These are phyloP conservation scores for Boletus sp. DNA, from an alignment of 768 basidiomycete species.

Conservation along the genomic window DNA sequence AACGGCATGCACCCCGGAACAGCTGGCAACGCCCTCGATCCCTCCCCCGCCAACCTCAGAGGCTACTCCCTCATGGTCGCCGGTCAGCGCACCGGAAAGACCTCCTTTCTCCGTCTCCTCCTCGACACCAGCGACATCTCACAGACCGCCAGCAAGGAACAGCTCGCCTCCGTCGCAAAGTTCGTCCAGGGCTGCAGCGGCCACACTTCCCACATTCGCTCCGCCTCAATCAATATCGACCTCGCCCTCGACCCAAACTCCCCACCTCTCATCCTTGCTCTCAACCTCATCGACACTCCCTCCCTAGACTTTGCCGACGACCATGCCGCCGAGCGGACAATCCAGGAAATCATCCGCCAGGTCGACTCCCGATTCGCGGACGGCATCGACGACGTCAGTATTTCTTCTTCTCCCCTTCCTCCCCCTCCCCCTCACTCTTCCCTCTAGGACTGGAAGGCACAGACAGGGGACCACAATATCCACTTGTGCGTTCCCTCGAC, in stretches of 20 bases:
- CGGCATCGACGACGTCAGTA: slow-evolving; percentile 73
- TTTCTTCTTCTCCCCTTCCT: slow-evolving; percentile 21
- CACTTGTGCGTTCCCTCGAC: slow-evolving; percentile 59
- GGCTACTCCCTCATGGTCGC: slow-evolving; percentile 77
- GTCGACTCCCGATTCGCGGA: slow-evolving; percentile 74
- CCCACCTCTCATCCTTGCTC: slow-evolving; percentile 49
- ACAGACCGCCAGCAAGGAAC: slow-evolving; percentile 61
- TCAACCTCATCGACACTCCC: slow-evolving; percentile 80
- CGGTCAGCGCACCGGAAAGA: slow-evolving; percentile 82
- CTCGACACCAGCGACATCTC: slow-evolving; percentile 78
- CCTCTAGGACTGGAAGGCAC: slow-evolving; percentile 67
- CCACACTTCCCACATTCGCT: slow-evolving; percentile 70
- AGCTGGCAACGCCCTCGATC: slow-evolving; percentile 26
- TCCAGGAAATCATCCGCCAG: slow-evolving; percentile 67
- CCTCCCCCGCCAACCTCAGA: slow-evolving; percentile 27
- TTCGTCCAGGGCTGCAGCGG: slow-evolving; percentile 75
- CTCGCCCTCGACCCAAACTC: slow-evolving; percentile 49
- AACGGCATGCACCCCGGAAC: slow-evolving; percentile 31
- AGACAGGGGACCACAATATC: slow-evolving; percentile 72
- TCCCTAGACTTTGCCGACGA: slow-evolving; percentile 75
- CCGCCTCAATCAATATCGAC: slow-evolving; percentile 71
- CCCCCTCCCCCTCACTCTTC: slow-evolving; percentile 17
- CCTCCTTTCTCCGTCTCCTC: slow-evolving; percentile 81
- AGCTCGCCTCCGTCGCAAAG: slow-evolving; percentile 77
- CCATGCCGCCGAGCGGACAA: slow-evolving; percentile 55